A percentile compares a stretch with the other conserved stretches of the same genome.
Evolutionary conservation across 2,329 filamentous ascomycete genomes (phyloP).

Genomic region (Ilyonectria mors-panacis): DNA sequence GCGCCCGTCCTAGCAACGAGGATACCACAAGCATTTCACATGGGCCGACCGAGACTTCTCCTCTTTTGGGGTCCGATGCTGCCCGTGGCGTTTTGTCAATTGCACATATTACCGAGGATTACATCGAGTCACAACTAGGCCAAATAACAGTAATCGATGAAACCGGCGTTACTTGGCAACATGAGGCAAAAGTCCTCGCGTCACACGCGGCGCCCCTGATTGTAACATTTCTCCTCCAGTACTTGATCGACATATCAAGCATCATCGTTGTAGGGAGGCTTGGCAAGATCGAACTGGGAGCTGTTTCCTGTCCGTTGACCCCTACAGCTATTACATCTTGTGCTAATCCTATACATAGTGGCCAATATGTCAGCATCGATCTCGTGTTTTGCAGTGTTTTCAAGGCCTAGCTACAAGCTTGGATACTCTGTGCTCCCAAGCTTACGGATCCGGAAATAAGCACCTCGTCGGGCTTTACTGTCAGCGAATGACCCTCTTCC

Average conservation of each 20-base stretch:
- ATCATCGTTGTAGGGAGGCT: constrained; percentile 84
- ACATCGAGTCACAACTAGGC: not conserved
- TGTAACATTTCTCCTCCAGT: constrained; percentile 81
- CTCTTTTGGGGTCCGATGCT: not conserved
- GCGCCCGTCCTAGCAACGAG: not conserved
- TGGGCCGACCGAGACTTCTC: not conserved
- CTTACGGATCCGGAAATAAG: constrained; percentile 91
- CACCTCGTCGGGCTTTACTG: constrained; percentile 88
- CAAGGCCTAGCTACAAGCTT: constrained; percentile 91
- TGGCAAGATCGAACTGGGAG: constrained; percentile 71
- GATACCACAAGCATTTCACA: not conserved
- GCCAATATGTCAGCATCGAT: constrained; percentile 80
- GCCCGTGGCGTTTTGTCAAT: not conserved
- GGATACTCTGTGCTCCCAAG: constrained; percentile 93
- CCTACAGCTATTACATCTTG: not conserved
- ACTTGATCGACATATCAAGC: constrained; percentile 84
- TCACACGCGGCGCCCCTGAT: constrained; percentile 80
- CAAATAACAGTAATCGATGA: not conserved
- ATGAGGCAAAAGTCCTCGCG: constrained; percentile 85
- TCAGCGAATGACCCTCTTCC: constrained; percentile 85
- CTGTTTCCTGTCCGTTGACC: constrained; percentile 38
- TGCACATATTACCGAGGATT: not conserved
- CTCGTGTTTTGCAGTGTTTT: constrained; percentile 59
- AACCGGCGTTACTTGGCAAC: constrained; percentile 79
- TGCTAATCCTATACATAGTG: constrained; percentile 43